phyloP scores from a whole-genome alignment of 2,329 filamentous ascomycete species.

The Ophiostoma piceae region DNA sequence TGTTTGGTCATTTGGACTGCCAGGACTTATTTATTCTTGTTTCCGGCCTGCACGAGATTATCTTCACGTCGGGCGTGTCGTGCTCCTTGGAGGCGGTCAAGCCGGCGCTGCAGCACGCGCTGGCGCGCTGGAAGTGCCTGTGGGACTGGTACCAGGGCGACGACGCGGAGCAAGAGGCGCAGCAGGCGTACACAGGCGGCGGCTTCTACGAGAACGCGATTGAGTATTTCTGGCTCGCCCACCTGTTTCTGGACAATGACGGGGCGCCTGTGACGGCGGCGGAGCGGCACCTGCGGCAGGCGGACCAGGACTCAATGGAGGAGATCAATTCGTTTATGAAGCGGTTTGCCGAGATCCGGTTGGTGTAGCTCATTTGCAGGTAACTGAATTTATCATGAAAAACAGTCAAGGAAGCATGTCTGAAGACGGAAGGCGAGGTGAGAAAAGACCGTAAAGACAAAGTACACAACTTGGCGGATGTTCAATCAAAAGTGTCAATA shows the following conservation, averaged over 20 bases:
- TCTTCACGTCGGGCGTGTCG: background rate
- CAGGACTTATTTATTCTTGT: background rate
- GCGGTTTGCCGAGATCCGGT: background rate
- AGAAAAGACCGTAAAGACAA: too few relatives aligned
- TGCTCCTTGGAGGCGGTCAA: background rate
- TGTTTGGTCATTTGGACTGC: background rate
- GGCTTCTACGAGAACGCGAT: background rate
- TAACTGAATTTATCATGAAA: too few relatives aligned
- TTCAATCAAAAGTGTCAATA: too few relatives aligned
- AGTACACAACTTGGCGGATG: too few relatives aligned
- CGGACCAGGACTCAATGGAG: slow-evolving; percentile 3
- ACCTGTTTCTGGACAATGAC: background rate
- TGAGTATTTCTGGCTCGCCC: background rate
- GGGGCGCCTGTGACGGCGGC: background rate
- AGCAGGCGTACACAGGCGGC: background rate
- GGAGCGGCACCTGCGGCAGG: background rate
- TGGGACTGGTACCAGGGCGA: background rate
- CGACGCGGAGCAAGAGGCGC: background rate
- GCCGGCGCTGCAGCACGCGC: background rate
- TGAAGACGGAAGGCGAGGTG: too few relatives aligned
- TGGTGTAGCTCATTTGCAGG: background rate
- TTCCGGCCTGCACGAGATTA: background rate
- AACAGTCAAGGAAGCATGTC: too few relatives aligned
- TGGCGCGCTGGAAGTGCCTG: background rate
- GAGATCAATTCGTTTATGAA: slow-evolving; percentile 2